Evolutionary conservation across 2,329 filamentous ascomycete species (phyloP), one percentile per base, ranked within the genome.

Genomic region (Calonectria montana): DNA sequence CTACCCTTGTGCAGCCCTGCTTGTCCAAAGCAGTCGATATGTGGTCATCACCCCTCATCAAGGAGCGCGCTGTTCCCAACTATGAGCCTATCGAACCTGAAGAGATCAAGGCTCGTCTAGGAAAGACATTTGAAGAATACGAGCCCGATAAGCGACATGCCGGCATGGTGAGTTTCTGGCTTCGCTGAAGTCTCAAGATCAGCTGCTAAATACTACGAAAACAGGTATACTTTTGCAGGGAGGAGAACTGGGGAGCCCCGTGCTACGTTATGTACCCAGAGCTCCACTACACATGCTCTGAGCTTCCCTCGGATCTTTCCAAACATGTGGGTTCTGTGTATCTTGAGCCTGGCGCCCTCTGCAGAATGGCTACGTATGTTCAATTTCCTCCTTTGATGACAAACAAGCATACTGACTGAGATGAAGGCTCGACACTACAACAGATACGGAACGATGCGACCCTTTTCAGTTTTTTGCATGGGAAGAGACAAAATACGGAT

Each of bases 191-290:
- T 4, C 23, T 18, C 4, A 23, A 59, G 16, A 21, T 13, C 8
- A 7, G 18, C 37, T 10, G 43, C 55, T 79, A 53, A 79, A 21
- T n/a, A 16, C 31, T 39, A 16, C 39, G 7, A 16, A 35, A 15
- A 31, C 21, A 79, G 77, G 73, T 79, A 25, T 79, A 79, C 70
- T 79, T 79, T 53, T 79, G 78, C 39, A 72, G 62, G 15, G 77
- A 74, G 4, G 76, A 79, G 67, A 79, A 79, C 53, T 79, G 78
- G 76, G 74, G 74, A 16, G 67, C 73, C 5, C 74, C 75, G 18
- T 79, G 78, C 72, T 79, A 73, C 50, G 69, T 63, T 18, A 78
- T 79, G 53, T 67, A 70, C 12, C 76, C 75, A 16, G 65, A 76
- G 18, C 78, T 79, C 18, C 66, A 77, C n/a, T 79, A 79, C 59